These are phyloP conservation scores for Beauveria sp. DNA, from an alignment of 2,329 filamentous ascomycete genomes.

Conservation along the genomic window DNA sequence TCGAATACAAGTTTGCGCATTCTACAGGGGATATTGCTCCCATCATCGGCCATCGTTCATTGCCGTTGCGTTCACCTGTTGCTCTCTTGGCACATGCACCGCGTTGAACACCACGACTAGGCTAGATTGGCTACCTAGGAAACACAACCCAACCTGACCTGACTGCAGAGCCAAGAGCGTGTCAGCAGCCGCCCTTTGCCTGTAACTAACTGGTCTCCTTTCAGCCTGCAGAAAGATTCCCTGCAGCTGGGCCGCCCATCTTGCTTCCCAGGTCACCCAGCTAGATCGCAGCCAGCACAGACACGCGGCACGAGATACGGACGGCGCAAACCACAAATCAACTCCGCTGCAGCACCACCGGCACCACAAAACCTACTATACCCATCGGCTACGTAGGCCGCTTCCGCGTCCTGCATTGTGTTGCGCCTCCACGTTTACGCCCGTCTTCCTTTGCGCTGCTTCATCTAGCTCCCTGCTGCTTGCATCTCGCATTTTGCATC, in stretches of 20 bases:
- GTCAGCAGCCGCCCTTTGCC: not conserved
- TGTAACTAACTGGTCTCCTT: not conserved
- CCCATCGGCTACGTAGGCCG: not conserved
- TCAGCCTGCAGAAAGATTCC: not conserved
- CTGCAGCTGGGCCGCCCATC: not conserved
- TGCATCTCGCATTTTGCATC: constrained; percentile 8
- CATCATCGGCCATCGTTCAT: not conserved
- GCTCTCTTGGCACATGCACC: not conserved
- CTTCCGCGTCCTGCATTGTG: constrained; percentile 5
- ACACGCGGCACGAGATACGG: not conserved
- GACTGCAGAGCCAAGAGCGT: not conserved
- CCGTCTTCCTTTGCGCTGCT: not conserved
- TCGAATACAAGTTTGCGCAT: not conserved
- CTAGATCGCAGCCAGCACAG: not conserved
- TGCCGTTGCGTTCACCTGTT: not conserved
- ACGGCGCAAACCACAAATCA: not conserved
- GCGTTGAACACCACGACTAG: not conserved
- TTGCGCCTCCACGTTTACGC: not conserved
- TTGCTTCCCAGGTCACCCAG: not conserved
- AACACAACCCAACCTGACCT: not conserved
- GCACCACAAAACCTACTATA: not conserved
- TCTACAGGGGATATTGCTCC: not conserved
- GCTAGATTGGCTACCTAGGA: not conserved
- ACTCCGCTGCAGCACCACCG: not conserved
- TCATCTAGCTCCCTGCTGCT: not conserved